These are phyloP conservation scores for Chytriomyces confervae DNA, from an alignment of 192 early-diverging fungal species.

Conservation along the genomic window DNA sequence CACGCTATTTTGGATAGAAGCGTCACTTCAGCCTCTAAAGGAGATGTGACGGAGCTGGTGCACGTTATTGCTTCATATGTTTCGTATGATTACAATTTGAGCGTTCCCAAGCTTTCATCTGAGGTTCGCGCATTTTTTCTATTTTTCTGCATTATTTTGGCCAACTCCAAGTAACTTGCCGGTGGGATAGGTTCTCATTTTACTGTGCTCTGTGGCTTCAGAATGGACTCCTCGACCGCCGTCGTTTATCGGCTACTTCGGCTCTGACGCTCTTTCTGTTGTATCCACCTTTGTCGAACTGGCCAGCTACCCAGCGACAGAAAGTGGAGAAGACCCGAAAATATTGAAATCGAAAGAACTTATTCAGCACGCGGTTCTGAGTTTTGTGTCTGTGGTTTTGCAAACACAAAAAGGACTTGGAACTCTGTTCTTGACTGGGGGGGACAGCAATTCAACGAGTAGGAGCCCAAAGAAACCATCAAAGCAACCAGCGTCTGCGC, in stretches of 20 bases:
- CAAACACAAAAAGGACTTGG: constrained; percentile 55
- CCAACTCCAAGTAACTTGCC: not conserved
- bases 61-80: constrained; percentile 53
- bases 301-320: not conserved
- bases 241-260: constrained; percentile 60
- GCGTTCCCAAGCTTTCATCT: constrained; percentile 38
- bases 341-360: constrained; percentile 22
- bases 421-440: constrained; percentile 45
- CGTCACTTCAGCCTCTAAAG: constrained; percentile 1
- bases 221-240: constrained; percentile 55
- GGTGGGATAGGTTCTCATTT: constrained; percentile 40
- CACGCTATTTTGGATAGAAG: constrained; percentile 53
- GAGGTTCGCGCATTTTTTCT: constrained; percentile 16
- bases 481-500: constrained; percentile 6
- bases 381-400: constrained; percentile 46
- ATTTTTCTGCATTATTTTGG: not conserved
- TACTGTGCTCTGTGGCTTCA: constrained; percentile 49
- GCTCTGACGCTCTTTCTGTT: constrained; percentile 38
- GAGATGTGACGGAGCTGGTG: constrained; percentile 47
- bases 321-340: not conserved
- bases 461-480: not conserved
- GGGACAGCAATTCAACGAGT: constrained; percentile 1
- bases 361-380: constrained; percentile 46
- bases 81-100: constrained; percentile 47
- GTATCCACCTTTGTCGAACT: constrained; percentile 41